Evolutionary conservation across 331 rosid genomes (phyloP).

Genomic region (Cydonia oblonga): DNA sequence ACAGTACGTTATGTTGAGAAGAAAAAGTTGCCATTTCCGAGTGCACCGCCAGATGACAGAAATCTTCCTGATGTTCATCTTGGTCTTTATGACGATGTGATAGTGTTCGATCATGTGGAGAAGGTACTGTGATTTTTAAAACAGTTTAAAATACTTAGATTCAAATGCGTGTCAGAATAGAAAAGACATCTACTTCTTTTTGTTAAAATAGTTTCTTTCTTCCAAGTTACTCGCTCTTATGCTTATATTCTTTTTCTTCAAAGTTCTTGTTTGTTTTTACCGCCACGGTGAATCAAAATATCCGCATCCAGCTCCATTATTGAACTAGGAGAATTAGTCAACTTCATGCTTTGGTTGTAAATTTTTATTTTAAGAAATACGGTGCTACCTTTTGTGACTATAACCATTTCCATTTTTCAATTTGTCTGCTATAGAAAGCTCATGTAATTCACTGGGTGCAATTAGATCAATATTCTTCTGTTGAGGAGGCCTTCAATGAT

Average conservation of each 20-base stretch:
- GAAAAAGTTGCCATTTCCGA: conserved; percentile 70
- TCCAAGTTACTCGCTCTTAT: background rate
- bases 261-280: background rate
- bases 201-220: background rate
- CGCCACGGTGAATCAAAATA: background rate
- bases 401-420: conserved; percentile 2
- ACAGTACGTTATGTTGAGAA: conserved; percentile 89
- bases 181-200: background rate
- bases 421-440: conserved; percentile 48
- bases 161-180: background rate
- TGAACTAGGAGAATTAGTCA: background rate
- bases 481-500: conserved; percentile 60
- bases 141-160: background rate
- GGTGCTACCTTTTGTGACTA: background rate
- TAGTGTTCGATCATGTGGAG: conserved; percentile 86
- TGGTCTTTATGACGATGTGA: conserved; percentile 78
- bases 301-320: background rate
- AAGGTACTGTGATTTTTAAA: conserved; percentile 40
- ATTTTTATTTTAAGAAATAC: background rate
- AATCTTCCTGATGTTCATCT: conserved; percentile 84
- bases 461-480: conserved; percentile 58
- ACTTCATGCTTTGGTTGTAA: background rate
- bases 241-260: background rate
- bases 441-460: conserved; percentile 81
- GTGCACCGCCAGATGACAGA: conserved; percentile 74